phyloP scores from a whole-genome alignment of 371 early-diverging fungal genomes.

The Chytridium lagenaria region DNA sequence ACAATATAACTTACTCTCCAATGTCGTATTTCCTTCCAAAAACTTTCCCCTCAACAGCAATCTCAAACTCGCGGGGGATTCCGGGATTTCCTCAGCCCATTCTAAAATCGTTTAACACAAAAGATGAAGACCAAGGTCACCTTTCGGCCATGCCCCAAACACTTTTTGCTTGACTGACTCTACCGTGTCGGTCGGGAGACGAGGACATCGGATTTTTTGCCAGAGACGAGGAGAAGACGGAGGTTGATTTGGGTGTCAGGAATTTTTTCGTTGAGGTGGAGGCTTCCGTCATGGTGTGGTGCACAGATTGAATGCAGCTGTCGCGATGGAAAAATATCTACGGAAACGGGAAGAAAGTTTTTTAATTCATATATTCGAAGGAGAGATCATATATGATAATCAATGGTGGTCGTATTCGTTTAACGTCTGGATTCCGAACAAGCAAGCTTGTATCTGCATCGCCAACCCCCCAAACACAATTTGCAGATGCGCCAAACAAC shows the following conservation, averaged over 20 bases:
- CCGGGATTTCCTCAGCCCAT: slow-evolving; percentile 48
- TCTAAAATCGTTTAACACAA: slow-evolving; percentile 33
- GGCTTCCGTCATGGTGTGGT: neutral
- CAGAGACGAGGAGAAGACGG: slow-evolving; percentile 46
- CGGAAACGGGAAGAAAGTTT: too few relatives aligned
- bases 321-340: neutral
- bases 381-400: too few relatives aligned
- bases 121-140: slow-evolving; percentile 24
- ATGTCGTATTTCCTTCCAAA: slow-evolving; percentile 31
- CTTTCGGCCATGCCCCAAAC: slow-evolving; percentile 46
- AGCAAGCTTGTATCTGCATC: too few relatives aligned
- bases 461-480: too few relatives aligned
- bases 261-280: slow-evolving; percentile 19
- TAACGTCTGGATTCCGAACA: too few relatives aligned
- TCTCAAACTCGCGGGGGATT: slow-evolving; percentile 33
- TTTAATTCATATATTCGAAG: too few relatives aligned
- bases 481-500: too few relatives aligned
- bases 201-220: slow-evolving; percentile 45
- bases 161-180: slow-evolving; percentile 35
- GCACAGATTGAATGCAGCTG: neutral
- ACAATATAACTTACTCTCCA: slow-evolving; percentile 17
- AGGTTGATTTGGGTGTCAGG: slow-evolving; percentile 45
- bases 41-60: slow-evolving; percentile 48
- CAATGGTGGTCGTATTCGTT: too few relatives aligned
- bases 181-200: slow-evolving; percentile 43